phyloP scores from a whole-genome alignment of 208 protist genomes.

The Novymonas esmeraldas region DNA sequence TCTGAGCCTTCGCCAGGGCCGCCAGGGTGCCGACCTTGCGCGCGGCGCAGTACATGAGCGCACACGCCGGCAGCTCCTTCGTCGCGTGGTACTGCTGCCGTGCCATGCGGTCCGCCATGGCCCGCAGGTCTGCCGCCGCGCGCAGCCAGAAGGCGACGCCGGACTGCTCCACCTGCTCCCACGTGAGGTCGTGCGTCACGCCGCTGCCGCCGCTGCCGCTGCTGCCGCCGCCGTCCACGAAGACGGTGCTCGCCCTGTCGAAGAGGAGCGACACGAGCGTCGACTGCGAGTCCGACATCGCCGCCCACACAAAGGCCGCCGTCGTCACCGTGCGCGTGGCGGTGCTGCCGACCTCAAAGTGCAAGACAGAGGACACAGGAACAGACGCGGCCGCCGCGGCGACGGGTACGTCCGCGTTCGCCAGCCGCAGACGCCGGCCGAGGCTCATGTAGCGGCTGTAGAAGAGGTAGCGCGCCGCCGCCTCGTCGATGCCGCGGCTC shows the following conservation, averaged over 20 bases:
- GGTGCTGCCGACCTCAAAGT: slow-evolving; percentile 52
- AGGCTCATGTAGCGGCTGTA: slow-evolving; percentile 61
- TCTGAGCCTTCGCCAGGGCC: slow-evolving; percentile 89
- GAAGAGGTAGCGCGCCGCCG: slow-evolving; percentile 77
- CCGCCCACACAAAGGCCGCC: slow-evolving; percentile 56
- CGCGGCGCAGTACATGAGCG: slow-evolving; percentile 91
- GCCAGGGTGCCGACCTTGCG: slow-evolving; percentile 84
- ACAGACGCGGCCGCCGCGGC: slow-evolving; percentile 13
- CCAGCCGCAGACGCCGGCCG: slow-evolving; percentile 55
- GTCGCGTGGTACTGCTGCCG: slow-evolving; percentile 76
- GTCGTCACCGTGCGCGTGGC: slow-evolving; percentile 44
- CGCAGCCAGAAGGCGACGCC: slow-evolving; percentile 77
- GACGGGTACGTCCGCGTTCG: slow-evolving; percentile 7
- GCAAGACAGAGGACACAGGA: slow-evolving; percentile 38
- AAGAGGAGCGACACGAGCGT: slow-evolving; percentile 51
- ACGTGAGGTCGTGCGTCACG: slow-evolving; percentile 31
- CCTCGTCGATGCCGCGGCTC: slow-evolving; percentile 68
- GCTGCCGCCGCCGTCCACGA: slow-evolving; percentile 18
- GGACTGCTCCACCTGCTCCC: slow-evolving; percentile 64
- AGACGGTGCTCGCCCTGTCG: slow-evolving; percentile 22
- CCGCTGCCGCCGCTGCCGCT: not conserved
- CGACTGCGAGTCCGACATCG: slow-evolving; percentile 71
- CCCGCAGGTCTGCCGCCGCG: slow-evolving; percentile 54
- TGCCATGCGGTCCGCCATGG: slow-evolving; percentile 75
- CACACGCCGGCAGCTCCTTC: slow-evolving; percentile 71